Evolutionary conservation across 495 filamentous ascomycete species (phyloP), one percentile per base, ranked within the genome.

Genomic region (Pyronema omphalodes): DNA sequence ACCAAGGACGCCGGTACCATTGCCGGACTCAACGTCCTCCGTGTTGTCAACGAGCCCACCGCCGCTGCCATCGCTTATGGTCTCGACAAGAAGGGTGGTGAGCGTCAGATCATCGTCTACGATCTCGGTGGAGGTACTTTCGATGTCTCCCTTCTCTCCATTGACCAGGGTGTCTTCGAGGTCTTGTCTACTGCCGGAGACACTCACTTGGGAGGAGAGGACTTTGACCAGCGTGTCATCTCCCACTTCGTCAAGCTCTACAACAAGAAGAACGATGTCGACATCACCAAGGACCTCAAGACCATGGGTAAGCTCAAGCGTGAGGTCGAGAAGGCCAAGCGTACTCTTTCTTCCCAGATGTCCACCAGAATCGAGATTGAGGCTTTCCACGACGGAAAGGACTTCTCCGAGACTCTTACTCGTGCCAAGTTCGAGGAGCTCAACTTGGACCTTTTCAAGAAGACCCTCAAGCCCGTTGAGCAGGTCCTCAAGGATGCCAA

Each of bases 121-220:
- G 91, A 98, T 81, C 85, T 98, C 60, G 91, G 91, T 81, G 91
- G 91, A 82, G 91, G 91, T 80, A 96, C 91, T 64, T 99, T 99
- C 71, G 91, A 99, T 91, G 91, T 99, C 48, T 95, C 89, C 51
- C 86, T 99, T 60, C 77, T 99, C 40, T 93, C 88, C 39, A 93
- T 96, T 59, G 93, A 99, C 65, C 74, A 89, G 65, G 93, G 93
- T 69, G 87, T 94, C 61, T 99, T 99, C 69, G 93, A 99, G 75
- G 93, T 99, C 59, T 73, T 87, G 71, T 82, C 93, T 70, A 99
- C 93, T 62, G 91, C 91, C 70, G 93, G 93, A 84, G 93, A 99
- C 69, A 96, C 93, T 61, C 93, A 96, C 73, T 80, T 99, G 62
- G 93, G 93, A 79, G 93, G 93, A 80, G 93, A 96, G 71, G 93